Conservation (phyloP, 2,329 filamentous ascomycete genomes). For the Dendryphion nanum region DNA sequence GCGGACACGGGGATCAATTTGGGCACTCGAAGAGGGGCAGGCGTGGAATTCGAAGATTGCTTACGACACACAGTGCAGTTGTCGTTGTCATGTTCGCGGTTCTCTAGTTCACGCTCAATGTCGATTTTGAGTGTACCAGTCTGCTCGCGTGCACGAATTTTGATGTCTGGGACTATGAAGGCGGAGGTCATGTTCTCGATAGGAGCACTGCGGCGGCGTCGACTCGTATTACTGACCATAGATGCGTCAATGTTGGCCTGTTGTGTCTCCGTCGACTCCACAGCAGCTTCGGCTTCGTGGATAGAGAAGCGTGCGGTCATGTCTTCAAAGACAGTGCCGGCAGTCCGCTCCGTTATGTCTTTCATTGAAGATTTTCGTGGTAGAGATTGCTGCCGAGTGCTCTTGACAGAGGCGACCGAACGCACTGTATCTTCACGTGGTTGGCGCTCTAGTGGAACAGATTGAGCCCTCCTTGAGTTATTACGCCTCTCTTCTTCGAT, state of each 20-base stretch:
- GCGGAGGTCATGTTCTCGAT: slow-evolving; percentile 60
- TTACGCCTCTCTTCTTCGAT: slow-evolving; percentile 55
- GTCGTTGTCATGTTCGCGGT: slow-evolving; percentile 50
- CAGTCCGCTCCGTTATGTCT: slow-evolving; percentile 44
- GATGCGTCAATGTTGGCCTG: slow-evolving; percentile 38
- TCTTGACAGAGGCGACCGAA: slow-evolving; percentile 38
- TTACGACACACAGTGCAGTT: slow-evolving; percentile 59
- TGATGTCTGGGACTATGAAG: slow-evolving; percentile 64
- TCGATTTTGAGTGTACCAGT: slow-evolving; percentile 17
- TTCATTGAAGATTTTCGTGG: slow-evolving; percentile 58
- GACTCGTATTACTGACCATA: slow-evolving; percentile 49
- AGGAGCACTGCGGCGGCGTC: slow-evolving; percentile 48
- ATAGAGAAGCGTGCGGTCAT: slow-evolving; percentile 34
- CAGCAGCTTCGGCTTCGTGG: slow-evolving; percentile 20
- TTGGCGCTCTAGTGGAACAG: slow-evolving; percentile 23
- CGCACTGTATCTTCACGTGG: slow-evolving; percentile 40
- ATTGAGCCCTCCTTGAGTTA: slow-evolving; percentile 10
- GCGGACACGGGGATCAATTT: slow-evolving; percentile 52
- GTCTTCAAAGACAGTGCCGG: slow-evolving; percentile 31
- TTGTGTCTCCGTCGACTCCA: slow-evolving; percentile 28
- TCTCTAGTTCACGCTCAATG: slow-evolving; percentile 15
- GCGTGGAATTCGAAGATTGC: slow-evolving; percentile 32
- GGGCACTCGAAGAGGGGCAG: slow-evolving; percentile 42
- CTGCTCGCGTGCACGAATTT: slow-evolving; percentile 41
- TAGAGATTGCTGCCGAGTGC: slow-evolving; percentile 37